Evolutionary conservation across 2,329 filamentous ascomycete genomes (phyloP).

Genomic region (Colletotrichum falcatum): DNA sequence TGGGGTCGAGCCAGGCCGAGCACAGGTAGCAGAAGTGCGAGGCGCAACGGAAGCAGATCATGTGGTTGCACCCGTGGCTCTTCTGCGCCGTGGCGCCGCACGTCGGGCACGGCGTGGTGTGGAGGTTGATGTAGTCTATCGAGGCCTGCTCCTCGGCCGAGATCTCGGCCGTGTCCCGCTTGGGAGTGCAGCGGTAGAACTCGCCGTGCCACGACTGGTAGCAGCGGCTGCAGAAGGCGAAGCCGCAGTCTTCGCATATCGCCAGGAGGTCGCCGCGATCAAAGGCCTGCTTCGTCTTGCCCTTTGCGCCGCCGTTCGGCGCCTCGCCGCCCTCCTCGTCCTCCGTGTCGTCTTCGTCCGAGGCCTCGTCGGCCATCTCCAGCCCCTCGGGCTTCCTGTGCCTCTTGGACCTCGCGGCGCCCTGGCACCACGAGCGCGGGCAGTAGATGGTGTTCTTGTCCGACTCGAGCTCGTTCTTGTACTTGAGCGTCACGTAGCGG

Average conservation of each 20-base stretch:
- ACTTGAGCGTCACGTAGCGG: slow-evolving; percentile 89
- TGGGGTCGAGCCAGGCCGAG: slow-evolving; percentile 83
- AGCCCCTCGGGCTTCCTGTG: slow-evolving; percentile 78
- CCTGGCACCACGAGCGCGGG: slow-evolving; percentile 91
- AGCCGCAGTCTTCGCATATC: slow-evolving; percentile 88
- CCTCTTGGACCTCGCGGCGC: slow-evolving; percentile 81
- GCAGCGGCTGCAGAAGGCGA: slow-evolving; percentile 85
- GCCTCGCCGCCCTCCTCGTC: slow-evolving; percentile 50
- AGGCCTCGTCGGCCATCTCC: slow-evolving; percentile 67
- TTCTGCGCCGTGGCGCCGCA: slow-evolving; percentile 90
- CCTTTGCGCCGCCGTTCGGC: slow-evolving; percentile 38
- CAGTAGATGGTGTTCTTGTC: slow-evolving; percentile 95
- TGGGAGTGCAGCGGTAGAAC: slow-evolving; percentile 75
- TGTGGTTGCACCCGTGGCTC: slow-evolving; percentile 94
- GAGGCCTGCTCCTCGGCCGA: slow-evolving; percentile 88
- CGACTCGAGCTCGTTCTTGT: slow-evolving; percentile 91
- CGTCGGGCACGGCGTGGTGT: slow-evolving; percentile 90
- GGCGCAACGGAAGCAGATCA: slow-evolving; percentile 90
- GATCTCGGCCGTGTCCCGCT: slow-evolving; percentile 75
- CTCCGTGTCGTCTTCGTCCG: slow-evolving; percentile 62
- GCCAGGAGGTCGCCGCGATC: slow-evolving; percentile 74
- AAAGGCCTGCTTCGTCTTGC: slow-evolving; percentile 47
- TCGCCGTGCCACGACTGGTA: slow-evolving; percentile 92
- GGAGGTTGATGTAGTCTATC: slow-evolving; percentile 81
- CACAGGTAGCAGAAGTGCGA: slow-evolving; percentile 98